A percentile compares a stretch with the other conserved stretches of the same genome.
Conservation (phyloP, 2,329 filamentous ascomycete genomes). For the Chaetomiaceae sp. region DNA sequence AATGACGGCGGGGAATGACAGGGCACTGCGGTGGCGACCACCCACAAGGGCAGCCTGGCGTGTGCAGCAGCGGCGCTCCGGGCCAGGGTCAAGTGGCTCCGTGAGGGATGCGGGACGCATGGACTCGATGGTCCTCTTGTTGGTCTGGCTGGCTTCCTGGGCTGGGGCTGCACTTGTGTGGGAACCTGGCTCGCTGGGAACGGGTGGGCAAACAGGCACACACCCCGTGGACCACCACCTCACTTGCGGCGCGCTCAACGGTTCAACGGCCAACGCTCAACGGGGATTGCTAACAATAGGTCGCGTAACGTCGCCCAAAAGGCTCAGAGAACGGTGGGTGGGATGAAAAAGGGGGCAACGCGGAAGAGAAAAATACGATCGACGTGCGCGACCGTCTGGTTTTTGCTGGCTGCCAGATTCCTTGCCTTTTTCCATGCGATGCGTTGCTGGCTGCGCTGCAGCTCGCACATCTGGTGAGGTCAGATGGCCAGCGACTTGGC, state of each 20-base stretch:
- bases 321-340: too few relatives aligned
- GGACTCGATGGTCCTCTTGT: constrained; percentile 12
- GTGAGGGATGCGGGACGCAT: constrained; percentile 20
- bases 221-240: too few relatives aligned
- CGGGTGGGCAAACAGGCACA: too few relatives aligned
- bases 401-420: constrained; percentile 12
- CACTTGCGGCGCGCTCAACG: too few relatives aligned
- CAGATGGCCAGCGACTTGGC: constrained; percentile 28
- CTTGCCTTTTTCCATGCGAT: constrained; percentile 3
- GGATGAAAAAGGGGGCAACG: neutral
- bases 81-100: constrained; percentile 25
- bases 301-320: neutral
- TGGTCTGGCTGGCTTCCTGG: neutral
- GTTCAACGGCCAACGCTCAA: neutral
- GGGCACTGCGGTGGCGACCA: constrained; percentile 27
- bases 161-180: too few relatives aligned
- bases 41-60: constrained; percentile 25
- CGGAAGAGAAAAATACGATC: neutral
- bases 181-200: too few relatives aligned
- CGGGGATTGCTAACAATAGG: neutral
- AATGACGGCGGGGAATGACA: constrained; percentile 29
- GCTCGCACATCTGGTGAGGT: constrained; percentile 26
- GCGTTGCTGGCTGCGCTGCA: constrained; percentile 14
- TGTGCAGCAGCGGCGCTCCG: constrained; percentile 22
- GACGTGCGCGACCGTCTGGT: constrained; percentile 1